Evolutionary conservation across 345 rosid genomes (phyloP), one percentile per base, ranked within the genome.

Genomic region (Citrus cavaleriei): DNA sequence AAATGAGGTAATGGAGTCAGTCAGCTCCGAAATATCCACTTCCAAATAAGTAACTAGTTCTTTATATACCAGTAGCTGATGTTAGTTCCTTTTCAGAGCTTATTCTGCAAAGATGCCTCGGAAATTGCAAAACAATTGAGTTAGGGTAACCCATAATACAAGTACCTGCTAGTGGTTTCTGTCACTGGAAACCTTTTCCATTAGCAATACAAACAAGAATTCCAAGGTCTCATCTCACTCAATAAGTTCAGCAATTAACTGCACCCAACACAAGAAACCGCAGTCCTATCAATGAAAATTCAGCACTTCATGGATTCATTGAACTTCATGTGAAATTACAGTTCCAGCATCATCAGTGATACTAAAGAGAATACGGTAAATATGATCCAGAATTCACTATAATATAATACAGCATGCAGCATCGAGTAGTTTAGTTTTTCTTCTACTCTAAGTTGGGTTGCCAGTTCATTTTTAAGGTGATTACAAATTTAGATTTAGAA

Each of bases 211-310:
- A 35, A 59, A n/a, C 67, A 22, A 10, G 65, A 54, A 35, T 22
- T 55, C n/a, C 24, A 16, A 73, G 55, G 58, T 42, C 59, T 14
- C 58, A 40, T 18, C 59, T 22, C 59, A 42, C 37, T 21, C 54
- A 74, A 18, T 25, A 38, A 27, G 77, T 42, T 60, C 77, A 59
- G 25, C 57, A 74, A 74, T 38, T 65, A 59, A 74, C 77, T 74
- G 68, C 68, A 74, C 9, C 34, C 16, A 74, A 21, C 68, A 60
- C 16, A 74, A 19, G 55, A 49, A 74, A 34, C 9, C 60, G 19
- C 68, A 37, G 68, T 35, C 49, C 35, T 60, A 61, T 60, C 68
- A 74, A 74, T 38, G 38, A 25, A 60, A 59, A 63, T 60, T 37
- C 16, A 25, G 10, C 14, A 27, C 70, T 49, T 64, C 7, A 4